Conservation (phyloP, 257 asterid species). For the Ilex aquifolium region DNA sequence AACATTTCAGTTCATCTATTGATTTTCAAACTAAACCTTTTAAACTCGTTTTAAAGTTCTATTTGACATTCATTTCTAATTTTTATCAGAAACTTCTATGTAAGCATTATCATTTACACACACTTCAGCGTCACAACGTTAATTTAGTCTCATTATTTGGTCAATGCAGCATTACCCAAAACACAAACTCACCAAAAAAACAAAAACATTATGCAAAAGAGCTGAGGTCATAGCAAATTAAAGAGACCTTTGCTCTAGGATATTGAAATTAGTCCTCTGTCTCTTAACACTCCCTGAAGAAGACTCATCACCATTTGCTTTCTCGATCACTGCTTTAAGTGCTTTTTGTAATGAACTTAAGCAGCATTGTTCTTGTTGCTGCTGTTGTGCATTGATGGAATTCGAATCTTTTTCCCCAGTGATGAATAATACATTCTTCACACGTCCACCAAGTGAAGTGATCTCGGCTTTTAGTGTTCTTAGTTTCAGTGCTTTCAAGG, state of each 20-base stretch:
- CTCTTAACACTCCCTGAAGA: slow-evolving; percentile 71
- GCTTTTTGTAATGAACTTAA: slow-evolving; percentile 69
- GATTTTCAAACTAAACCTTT: too few relatives aligned
- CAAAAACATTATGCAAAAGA: background rate
- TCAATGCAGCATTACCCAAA: too few relatives aligned
- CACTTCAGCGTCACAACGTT: too few relatives aligned
- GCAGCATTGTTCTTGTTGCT: slow-evolving; percentile 13
- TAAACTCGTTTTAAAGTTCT: too few relatives aligned
- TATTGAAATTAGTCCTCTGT: slow-evolving; percentile 60
- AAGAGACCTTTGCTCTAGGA: slow-evolving; percentile 48
- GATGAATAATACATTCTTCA: slow-evolving; percentile 32
- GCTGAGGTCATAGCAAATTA: slow-evolving; percentile 1
- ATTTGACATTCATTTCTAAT: too few relatives aligned
- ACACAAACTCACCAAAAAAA: background rate
- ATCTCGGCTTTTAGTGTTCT: slow-evolving; percentile 52
- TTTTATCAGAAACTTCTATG: too few relatives aligned
- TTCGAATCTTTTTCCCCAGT: slow-evolving; percentile 4
- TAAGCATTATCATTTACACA: too few relatives aligned
- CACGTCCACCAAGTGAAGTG: slow-evolving; percentile 57
- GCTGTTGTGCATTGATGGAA: background rate
- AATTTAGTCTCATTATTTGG: too few relatives aligned
- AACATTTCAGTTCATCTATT: too few relatives aligned
- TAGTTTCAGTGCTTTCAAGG: slow-evolving; percentile 34
- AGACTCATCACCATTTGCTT: slow-evolving; percentile 51
- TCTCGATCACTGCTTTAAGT: slow-evolving; percentile 81